phyloP scores from a whole-genome alignment of 2,329 filamentous ascomycete genomes.

The Sordariomycetes sp. region DNA sequence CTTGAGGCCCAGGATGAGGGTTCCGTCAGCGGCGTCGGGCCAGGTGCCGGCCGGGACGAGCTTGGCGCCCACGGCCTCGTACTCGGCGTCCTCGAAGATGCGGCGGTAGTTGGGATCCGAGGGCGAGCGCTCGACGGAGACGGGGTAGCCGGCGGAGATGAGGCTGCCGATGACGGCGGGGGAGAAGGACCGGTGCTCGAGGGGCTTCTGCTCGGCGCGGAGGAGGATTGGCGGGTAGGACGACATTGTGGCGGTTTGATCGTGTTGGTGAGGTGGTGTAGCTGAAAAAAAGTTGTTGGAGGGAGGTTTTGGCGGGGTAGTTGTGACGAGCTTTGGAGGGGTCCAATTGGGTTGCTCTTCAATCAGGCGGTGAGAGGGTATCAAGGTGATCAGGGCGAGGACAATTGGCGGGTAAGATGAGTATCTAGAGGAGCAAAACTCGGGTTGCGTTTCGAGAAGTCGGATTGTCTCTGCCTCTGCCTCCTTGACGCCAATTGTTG shows the following conservation, averaged over 20 bases:
- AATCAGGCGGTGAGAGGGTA: too few species aligned
- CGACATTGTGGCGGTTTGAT: slow-evolving; percentile 12
- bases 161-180: slow-evolving; percentile 41
- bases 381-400: too few species aligned
- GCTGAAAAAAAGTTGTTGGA: too few species aligned
- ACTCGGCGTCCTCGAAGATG: slow-evolving; percentile 56
- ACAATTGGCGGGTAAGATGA: too few species aligned
- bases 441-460: too few species aligned
- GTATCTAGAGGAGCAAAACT: too few species aligned
- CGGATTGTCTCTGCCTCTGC: too few species aligned
- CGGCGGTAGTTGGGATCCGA: slow-evolving; percentile 44
- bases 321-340: too few species aligned
- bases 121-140: slow-evolving; percentile 52
- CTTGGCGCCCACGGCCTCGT: slow-evolving; percentile 51
- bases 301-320: too few species aligned
- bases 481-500: too few species aligned
- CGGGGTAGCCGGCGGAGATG: slow-evolving; percentile 58
- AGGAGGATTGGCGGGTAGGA: slow-evolving; percentile 33
- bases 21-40: slow-evolving; percentile 56
- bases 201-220: slow-evolving; percentile 50
- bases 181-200: slow-evolving; percentile 39
- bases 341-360: too few species aligned
- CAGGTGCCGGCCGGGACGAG: slow-evolving; percentile 60
- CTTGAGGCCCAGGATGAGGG: slow-evolving; percentile 70
- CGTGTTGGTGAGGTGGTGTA: slow-evolving; percentile 2